Evolutionary conservation across 495 filamentous ascomycete species (phyloP).

Genomic region (Neurospora tetrasperma): DNA sequence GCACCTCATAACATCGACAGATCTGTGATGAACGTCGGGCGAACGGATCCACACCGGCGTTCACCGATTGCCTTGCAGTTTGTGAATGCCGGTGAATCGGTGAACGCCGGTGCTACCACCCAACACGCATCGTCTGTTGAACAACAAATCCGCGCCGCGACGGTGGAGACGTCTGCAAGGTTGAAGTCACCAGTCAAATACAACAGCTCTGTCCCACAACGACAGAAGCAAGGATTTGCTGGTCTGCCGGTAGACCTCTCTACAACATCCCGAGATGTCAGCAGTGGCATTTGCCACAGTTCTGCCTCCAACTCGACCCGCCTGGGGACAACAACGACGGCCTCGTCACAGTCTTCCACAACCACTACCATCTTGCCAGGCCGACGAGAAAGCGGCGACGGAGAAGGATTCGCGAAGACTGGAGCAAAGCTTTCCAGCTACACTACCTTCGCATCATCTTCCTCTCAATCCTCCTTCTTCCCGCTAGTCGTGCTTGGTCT

Average conservation of each 20-base stretch:
- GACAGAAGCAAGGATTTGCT: not conserved
- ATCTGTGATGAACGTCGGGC: not conserved
- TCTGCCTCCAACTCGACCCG: not conserved
- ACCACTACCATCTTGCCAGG: not conserved
- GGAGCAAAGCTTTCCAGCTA: not conserved
- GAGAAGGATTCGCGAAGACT: not conserved
- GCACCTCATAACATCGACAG: not conserved
- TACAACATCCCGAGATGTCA: not conserved
- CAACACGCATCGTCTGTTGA: not conserved
- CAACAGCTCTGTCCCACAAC: not conserved
- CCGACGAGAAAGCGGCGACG: not conserved
- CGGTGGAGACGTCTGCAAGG: not conserved
- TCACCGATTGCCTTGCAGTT: not conserved
- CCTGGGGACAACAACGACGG: not conserved
- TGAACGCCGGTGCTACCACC: not conserved
- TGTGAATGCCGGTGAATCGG: not conserved
- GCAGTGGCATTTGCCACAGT: not conserved
- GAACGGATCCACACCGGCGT: not conserved
- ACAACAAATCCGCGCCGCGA: not conserved
- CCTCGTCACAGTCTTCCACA: not conserved
- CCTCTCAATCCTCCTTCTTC: slow-evolving; percentile 5
- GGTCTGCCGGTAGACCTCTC: not conserved
- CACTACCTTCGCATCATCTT: not conserved
- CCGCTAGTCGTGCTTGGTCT: slow-evolving; percentile 24
- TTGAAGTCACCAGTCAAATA: not conserved